Percentiles rank a stretch among this genome's conserved stretches.
Evolutionary conservation across 768 basidiomycete genomes (phyloP).

Genomic region (Tylopilus sp.): DNA sequence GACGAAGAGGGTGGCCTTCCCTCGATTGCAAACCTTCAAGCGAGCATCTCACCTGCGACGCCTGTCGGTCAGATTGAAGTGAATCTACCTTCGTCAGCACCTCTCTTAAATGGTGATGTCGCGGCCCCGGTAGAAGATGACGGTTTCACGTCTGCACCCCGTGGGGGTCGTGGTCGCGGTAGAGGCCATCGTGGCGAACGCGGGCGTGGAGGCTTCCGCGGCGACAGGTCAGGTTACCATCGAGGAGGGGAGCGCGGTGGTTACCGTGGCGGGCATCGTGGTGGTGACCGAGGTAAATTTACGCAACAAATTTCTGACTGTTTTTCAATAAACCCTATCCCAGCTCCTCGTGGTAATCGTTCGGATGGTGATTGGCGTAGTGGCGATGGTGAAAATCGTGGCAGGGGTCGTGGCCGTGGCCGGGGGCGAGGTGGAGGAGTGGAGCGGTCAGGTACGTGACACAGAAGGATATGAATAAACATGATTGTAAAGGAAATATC

Average conservation of each 20-base stretch:
- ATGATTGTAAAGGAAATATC: background rate
- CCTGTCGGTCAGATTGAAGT: constrained; percentile 44
- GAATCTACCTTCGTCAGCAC: constrained; percentile 22
- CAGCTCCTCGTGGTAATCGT: constrained; percentile 19
- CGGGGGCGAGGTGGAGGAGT: constrained; percentile 39
- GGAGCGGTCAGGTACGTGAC: constrained; percentile 38
- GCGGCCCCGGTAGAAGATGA: constrained; percentile 47
- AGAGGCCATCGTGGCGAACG: constrained; percentile 42
- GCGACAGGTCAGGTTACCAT: constrained; percentile 33
- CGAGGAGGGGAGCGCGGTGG: constrained; percentile 37
- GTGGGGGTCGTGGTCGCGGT: constrained; percentile 48
- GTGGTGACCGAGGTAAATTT: constrained; percentile 23
- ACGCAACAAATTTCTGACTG: background rate
- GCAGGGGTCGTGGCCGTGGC: constrained; percentile 43
- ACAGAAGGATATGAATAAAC: background rate
- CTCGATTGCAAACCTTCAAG: constrained; percentile 72
- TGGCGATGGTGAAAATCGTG: constrained; percentile 38
- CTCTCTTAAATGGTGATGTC: constrained; percentile 20
- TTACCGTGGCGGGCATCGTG: constrained; percentile 34
- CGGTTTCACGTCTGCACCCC: constrained; percentile 50
- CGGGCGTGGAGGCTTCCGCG: constrained; percentile 44
- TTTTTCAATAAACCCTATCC: background rate
- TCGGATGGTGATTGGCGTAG: constrained; percentile 47
- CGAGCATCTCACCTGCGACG: constrained; percentile 70
- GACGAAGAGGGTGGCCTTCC: constrained; percentile 79